Percentiles rank a stretch among this genome's conserved stretches.
Evolutionary conservation across 495 filamentous ascomycete species (phyloP).

Genomic region (Lindgomyces ingoldianus): DNA sequence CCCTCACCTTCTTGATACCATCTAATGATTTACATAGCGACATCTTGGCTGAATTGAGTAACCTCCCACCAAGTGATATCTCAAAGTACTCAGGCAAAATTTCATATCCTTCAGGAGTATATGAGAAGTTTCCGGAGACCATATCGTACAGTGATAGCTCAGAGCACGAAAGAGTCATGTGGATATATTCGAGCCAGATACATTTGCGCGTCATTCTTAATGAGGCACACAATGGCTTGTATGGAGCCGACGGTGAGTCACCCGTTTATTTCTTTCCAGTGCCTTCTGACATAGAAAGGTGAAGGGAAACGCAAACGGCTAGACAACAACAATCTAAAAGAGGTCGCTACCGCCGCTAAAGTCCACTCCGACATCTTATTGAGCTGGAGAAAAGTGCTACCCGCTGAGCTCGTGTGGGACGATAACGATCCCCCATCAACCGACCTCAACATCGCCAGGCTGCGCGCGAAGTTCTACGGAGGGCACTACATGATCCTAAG

Average conservation of each 20-base stretch:
- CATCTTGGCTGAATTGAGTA: constrained; percentile 84
- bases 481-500: constrained; percentile 87
- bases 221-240: constrained; percentile 75
- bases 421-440: constrained; percentile 65
- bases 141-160: background rate
- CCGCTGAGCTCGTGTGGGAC: constrained; percentile 61
- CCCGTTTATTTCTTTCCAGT: background rate
- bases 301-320: constrained; percentile 1
- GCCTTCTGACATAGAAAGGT: background rate
- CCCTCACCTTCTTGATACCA: background rate
- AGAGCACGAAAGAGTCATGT: constrained; percentile 54
- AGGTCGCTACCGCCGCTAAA: constrained; percentile 10
- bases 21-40: constrained; percentile 58
- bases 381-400: constrained; percentile 49
- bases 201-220: constrained; percentile 85
- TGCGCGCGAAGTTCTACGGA: constrained; percentile 93
- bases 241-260: constrained; percentile 54
- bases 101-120: constrained; percentile 60
- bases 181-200: constrained; percentile 83
- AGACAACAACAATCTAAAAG: constrained; percentile 9
- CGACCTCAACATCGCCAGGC: constrained; percentile 80
- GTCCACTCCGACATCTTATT: constrained; percentile 16
- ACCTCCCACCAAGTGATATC: constrained; percentile 59
- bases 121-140: constrained; percentile 17
- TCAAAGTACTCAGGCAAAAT: constrained; percentile 48